Base-by-base conservation (phyloP, 495 filamentous ascomycete genomes). In the Polyplosphaeria fusca region DNA sequence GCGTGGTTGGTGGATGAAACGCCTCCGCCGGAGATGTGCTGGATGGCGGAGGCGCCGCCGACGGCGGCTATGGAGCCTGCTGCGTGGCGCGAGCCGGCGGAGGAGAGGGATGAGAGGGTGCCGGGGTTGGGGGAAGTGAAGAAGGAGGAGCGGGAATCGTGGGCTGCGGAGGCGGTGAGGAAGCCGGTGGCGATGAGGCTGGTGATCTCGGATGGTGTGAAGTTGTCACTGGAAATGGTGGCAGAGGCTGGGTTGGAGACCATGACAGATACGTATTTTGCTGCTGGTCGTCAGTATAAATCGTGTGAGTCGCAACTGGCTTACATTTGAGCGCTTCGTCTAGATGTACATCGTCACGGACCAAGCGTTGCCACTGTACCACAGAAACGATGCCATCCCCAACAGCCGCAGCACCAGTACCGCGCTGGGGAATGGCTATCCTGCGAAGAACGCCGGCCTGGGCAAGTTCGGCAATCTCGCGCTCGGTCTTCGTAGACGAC, bases 101-200 rank as follows among this genome's bases (percentile, higher is more conserved):
- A 73, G 32, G 79, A 74, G 18, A 87, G 60, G 3, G 77, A 80
- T 7, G 79, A 71, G 42, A 81, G 65, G 3, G 74, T 77, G 1
- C 74, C 73, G 11, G 76, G 69, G 41, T 74, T 77, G 0, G 86
- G 84, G 12, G 81, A 74, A 2, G 81, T 81, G 47, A 74, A 78
- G 42, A 75, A 61, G 59, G 27, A 35, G n/a, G 76, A 78, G 52
- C 71, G 71, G 4, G 77, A 72, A 44, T 67, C 76, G 51, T 70
- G 71, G 22, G 71, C 69, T 18, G 76, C 76, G 35, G 72, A 73
- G 3, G 78, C 78, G 1, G 82, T 87, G 28, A 94, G 70, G 65
- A 92, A 92, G 14, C 90, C 90, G 2, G 82, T 79, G 22, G 78
- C 78, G 20, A 89, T 79, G 2, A 95, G 71, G 20, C 79, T 73